Base-by-base conservation (phyloP, 805 yeast genomes). In the Myxozyma neotropica region DNA sequence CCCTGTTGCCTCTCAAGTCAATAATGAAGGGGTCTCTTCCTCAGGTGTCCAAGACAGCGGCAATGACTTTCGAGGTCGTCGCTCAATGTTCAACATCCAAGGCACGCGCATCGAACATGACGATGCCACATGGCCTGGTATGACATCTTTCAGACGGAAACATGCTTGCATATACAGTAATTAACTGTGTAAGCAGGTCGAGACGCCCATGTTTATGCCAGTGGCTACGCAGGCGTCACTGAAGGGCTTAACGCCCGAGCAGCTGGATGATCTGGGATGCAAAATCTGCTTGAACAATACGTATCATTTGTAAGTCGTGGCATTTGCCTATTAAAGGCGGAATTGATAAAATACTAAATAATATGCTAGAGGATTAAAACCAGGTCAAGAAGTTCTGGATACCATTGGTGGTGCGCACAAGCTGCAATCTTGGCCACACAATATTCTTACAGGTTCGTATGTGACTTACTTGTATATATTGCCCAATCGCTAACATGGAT, bases 171-270 rank as follows among this genome's bases (percentile, higher is more conserved):
- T 21, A 10, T 8, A 13, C 35, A 17, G 6, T 23, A 17, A 39
- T 31, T 19, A 38, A 40, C 33, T 17, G 36, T 10, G 33, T 4
- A 27, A 38, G 13, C 53, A 68, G 66, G 75, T 77, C 7, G 70
- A 74, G 43, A 75, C 80, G 1, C 80, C 81, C 2, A 78, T 77
- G 70, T 77, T 77, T 65, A 78, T 77, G 80, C 81, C 81, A 0
- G 81, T 77, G 2, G 80, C 79, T 46, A 76, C 80, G 23, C 80
- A 77, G 69, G 80, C 80, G 4, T 73, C 80, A 4, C 69, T 77
- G 38, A 77, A 77, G 63, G 80, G 80, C 10, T 67, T 77, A 42
- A 78, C 80, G 2, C 73, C 77, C 7, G 75, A 75, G 53, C 80
- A 77, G 67, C 72, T 77, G 35, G 70, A 70, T 13, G 69, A 69